Percentiles rank a stretch among this genome's conserved stretches.
Conservation (phyloP, 345 rosid species). For the Nephelium lappaceum region DNA sequence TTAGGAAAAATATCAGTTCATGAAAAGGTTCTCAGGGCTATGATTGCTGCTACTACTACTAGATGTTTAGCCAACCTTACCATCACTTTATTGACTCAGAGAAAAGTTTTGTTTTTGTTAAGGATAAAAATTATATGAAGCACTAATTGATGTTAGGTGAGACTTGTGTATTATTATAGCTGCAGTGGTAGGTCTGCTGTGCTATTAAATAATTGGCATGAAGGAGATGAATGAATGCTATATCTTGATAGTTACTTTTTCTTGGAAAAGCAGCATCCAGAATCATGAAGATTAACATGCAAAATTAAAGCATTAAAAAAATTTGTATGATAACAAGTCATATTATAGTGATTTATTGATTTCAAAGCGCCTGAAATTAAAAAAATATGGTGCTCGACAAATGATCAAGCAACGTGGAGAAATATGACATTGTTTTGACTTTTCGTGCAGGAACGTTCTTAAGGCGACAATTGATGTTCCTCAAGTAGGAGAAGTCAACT, state of each 20-base stretch:
- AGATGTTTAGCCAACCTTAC: background rate
- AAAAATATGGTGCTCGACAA: background rate
- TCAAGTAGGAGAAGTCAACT: slow-evolving; percentile 72
- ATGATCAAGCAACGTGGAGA: background rate
- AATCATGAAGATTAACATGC: background rate
- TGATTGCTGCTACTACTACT: no score
- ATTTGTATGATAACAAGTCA: background rate
- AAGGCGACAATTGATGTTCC: slow-evolving; percentile 87
- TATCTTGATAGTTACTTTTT: no score
- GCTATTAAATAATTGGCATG: slow-evolving; percentile 10
- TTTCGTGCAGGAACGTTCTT: slow-evolving; percentile 63
- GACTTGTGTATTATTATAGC: slow-evolving; percentile 11
- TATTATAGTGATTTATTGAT: background rate
- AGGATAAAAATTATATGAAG: slow-evolving; percentile 5
- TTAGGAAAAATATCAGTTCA: no score
- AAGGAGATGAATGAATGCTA: slow-evolving; percentile 7
- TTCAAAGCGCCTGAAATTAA: background rate
- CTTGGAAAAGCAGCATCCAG: no score
- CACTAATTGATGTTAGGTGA: slow-evolving; percentile 18
- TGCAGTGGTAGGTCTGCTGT: slow-evolving; percentile 6
- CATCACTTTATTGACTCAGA: background rate
- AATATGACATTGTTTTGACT: background rate
- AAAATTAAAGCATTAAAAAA: no score
- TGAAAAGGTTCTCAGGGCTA: no score
- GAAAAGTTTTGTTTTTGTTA: slow-evolving; percentile 2